Evolutionary conservation across 2,329 filamentous ascomycete genomes (phyloP), one percentile per base, ranked within the genome.

Genomic region (Aspergillus uvarum): DNA sequence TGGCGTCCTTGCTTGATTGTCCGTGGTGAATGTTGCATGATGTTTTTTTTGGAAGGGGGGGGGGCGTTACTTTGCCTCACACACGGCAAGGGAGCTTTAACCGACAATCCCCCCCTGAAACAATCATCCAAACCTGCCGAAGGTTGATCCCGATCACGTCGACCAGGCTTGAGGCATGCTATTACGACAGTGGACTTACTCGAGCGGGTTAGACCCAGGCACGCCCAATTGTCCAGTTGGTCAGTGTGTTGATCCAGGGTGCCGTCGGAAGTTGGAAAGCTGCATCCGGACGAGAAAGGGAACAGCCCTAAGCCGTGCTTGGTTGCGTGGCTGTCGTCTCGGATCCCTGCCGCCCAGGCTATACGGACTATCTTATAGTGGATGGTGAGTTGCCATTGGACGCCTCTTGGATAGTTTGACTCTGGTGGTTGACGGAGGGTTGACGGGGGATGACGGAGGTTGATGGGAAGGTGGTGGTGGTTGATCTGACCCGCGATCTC

Each of bases 221-320:
- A 63, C 61, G 32, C 56, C 49, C 51, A 52, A 49, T 12, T 35
- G 29, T 42, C 32, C 52, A 35, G 26, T 51, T 35, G 52, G 55
- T 47, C 56, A 49, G 50, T 49, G 56, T 61, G 22, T 35, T 31
- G 12, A 42, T 56, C 35, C 11, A 59, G 53, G 26, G 7, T 19
- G 29, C 51, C 54, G 31, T 48, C 57, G 59, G 59, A 55, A 52
- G 62, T 38, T 49, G 22, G 42, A 50, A 24, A 12, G 26, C 51
- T 62, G 59, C 62, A 63, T 63, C 57, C 59, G 56, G 49, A 55
- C 59, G 51, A 59, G 59, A 60, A 50, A 16, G 48, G 56, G 51
- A 50, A 38, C 51, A 58, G 44, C 16, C 50, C 55, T 42, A 47
- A 35, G 47, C 22, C 35, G 14, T 16, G 24, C 47, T 49, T 35